Conservation (phyloP, 441 rosid species). For the Bocquillonia castaneifolia region DNA sequence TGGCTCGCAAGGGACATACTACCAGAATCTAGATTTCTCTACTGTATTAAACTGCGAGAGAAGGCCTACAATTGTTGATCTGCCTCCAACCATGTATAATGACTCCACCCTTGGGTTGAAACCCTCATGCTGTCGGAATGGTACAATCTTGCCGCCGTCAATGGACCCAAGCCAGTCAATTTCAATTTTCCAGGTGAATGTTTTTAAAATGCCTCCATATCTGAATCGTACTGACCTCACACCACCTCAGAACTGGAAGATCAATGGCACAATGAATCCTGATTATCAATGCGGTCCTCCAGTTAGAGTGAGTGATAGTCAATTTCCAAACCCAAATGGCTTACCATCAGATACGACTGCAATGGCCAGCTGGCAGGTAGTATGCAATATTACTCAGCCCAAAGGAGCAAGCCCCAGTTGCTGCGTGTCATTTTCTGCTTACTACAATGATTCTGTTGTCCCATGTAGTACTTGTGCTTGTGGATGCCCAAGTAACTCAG, state of each 20-base stretch:
- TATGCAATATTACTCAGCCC: slow-evolving; percentile 77
- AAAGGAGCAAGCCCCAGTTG: slow-evolving; percentile 56
- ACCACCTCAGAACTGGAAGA: slow-evolving; percentile 84
- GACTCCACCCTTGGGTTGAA: slow-evolving; percentile 61
- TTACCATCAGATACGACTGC: slow-evolving; percentile 53
- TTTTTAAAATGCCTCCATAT: slow-evolving; percentile 83
- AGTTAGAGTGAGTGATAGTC: slow-evolving; percentile 62
- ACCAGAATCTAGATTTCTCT: slow-evolving; percentile 53
- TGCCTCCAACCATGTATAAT: slow-evolving; percentile 73
- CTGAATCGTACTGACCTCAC: slow-evolving; percentile 58
- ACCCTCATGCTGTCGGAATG: slow-evolving; percentile 82
- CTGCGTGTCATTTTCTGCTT: slow-evolving; percentile 89
- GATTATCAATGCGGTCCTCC: slow-evolving; percentile 82
- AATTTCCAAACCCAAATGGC: slow-evolving; percentile 58
- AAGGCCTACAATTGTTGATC: slow-evolving; percentile 72
- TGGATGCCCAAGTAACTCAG: slow-evolving; percentile 52
- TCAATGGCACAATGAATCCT: slow-evolving; percentile 74
- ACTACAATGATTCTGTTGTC: slow-evolving; percentile 75
- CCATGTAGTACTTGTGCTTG: slow-evolving; percentile 92
- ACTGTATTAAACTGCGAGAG: slow-evolving; percentile 73
- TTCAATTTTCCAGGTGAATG: slow-evolving; percentile 78
- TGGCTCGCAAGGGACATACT: slow-evolving; percentile 55
- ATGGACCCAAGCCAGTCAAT: slow-evolving; percentile 81
- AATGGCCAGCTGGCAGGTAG: slow-evolving; percentile 90
- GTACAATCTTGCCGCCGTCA: slow-evolving; percentile 66